Evolutionary conservation across 257 asterid genomes (phyloP).

Genomic region (Penstemon eatonii): DNA sequence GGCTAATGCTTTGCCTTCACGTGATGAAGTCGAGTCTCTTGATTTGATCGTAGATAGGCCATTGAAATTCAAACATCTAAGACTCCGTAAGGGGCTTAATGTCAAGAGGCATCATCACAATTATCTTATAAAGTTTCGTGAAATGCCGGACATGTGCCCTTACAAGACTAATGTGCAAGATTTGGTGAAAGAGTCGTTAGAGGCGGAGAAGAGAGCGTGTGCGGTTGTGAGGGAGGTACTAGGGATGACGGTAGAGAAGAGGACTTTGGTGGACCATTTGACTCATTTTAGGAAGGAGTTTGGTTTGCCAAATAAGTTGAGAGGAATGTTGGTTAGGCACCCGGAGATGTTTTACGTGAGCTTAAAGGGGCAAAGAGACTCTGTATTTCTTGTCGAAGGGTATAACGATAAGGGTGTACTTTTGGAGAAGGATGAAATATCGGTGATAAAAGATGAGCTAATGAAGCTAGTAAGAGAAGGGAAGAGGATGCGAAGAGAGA

Average conservation of each 20-base stretch:
- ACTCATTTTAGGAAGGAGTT: conserved; percentile 92
- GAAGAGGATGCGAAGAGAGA: conserved; percentile 69
- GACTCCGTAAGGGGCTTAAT: conserved; percentile 75
- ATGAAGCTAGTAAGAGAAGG: conserved; percentile 68
- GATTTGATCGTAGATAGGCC: conserved; percentile 90
- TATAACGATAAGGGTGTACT: conserved; percentile 64
- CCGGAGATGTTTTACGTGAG: conserved; percentile 95
- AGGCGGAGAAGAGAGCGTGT: conserved; percentile 92
- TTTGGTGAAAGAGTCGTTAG: conserved; percentile 57
- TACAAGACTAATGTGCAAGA: conserved; percentile 52
- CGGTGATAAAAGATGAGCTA: conserved; percentile 56
- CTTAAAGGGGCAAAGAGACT: conserved; percentile 81
- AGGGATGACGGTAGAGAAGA: conserved; percentile 82
- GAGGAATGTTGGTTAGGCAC: conserved; percentile 93
- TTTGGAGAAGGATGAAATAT: conserved; percentile 54
- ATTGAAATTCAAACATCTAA: conserved; percentile 71
- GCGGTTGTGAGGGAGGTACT: conserved; percentile 82
- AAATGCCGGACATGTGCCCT: conserved; percentile 69
- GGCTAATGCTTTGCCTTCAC: conserved; percentile 48
- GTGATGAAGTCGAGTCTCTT: conserved; percentile 40
- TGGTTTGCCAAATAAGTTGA: conserved; percentile 75
- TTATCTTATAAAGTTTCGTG: conserved; percentile 61
- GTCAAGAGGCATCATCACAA: conserved; percentile 74
- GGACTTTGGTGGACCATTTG: conserved; percentile 93
- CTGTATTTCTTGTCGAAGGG: conserved; percentile 86